Evolutionary conservation across 495 filamentous ascomycete species (phyloP), one percentile per base, ranked within the genome.

Genomic region (Tuber melanosporum): DNA sequence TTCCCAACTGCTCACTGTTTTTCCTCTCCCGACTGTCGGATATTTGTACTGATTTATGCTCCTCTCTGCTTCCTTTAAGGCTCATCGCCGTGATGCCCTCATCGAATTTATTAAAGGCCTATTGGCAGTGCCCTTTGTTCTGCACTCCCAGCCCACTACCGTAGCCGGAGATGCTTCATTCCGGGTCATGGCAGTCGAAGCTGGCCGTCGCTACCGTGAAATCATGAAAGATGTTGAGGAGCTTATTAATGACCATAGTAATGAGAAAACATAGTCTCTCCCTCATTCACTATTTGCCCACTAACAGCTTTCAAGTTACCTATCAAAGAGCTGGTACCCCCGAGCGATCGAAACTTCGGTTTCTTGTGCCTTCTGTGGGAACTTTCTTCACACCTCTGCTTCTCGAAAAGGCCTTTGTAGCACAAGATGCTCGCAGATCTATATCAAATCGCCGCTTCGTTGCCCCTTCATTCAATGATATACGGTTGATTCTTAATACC

Each of bases 401-500:
- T 15, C 88, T 99, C 1, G 92, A 93, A 82, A 91, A 93, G 72
- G 95, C 96, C 10, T 99, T 99, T 86, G 90, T 90, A 75, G 94
- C 92, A 82, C 95, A 98, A 84, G 95, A 99, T 84, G 82, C 86
- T 70, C 90, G 89, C 71, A 90, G 95, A 3, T 91, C 90, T 83
- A 99, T 99, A 85, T 96, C 93, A 75, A 93, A 90, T 4, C 91
- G 95, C 10, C 91, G 95, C 42, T 99, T 98, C 82, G 95, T 99
- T 15, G 91, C 95, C 8, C 96, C 96, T 0, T 97, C 94, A 19
- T 99, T 99, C 88, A 99, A 99, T 85, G 95, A 99, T 82, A 91
- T 99, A 76, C 91, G 96, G 4, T 86, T 98, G 10, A 93, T 94
- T 73, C 89, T 99, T 78, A 99, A 98, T 86, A 94, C 95, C 43